Conservation (phyloP, 2,329 filamentous ascomycete genomes). For the Blastomyces emzantsi region DNA sequence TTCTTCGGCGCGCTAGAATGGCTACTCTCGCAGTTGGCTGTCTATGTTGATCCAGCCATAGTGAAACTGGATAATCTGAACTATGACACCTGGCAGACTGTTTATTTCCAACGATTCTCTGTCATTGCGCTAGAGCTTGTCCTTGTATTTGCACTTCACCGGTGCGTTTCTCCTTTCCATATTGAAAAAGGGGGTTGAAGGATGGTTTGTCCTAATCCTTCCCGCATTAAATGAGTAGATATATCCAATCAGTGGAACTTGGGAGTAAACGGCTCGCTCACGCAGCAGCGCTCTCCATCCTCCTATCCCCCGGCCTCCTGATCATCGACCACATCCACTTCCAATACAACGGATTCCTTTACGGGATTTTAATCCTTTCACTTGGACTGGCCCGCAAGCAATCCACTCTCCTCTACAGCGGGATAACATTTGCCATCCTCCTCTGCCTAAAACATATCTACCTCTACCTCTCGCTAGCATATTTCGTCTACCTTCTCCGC, state of each 20-base stretch:
- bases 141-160: conserved; percentile 70
- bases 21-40: conserved; percentile 72
- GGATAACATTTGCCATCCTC: conserved; percentile 71
- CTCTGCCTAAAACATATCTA: conserved; percentile 98
- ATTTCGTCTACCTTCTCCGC: conserved; percentile 87
- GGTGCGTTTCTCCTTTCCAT: conserved; percentile 39
- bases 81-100: conserved; percentile 86
- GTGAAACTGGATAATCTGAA: conserved; percentile 68
- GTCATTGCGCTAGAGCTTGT: conserved; percentile 81
- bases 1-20: conserved; percentile 99
- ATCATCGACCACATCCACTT: conserved; percentile 99
- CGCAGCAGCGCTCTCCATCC: conserved; percentile 75
- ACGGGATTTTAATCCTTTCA: conserved; percentile 80
- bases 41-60: conserved; percentile 70
- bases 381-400: conserved; percentile 70
- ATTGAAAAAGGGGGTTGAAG: neutral
- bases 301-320: conserved; percentile 83
- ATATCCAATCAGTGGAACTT: conserved; percentile 60
- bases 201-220: neutral
- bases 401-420: conserved; percentile 67
- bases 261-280: conserved; percentile 67
- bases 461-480: conserved; percentile 89
- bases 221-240: conserved; percentile 44
- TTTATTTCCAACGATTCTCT: conserved; percentile 86
- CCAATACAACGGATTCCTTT: conserved; percentile 97